Evolutionary conservation across 2,329 filamentous ascomycete genomes (phyloP).

Genomic region (Bipolaris victoriae): DNA sequence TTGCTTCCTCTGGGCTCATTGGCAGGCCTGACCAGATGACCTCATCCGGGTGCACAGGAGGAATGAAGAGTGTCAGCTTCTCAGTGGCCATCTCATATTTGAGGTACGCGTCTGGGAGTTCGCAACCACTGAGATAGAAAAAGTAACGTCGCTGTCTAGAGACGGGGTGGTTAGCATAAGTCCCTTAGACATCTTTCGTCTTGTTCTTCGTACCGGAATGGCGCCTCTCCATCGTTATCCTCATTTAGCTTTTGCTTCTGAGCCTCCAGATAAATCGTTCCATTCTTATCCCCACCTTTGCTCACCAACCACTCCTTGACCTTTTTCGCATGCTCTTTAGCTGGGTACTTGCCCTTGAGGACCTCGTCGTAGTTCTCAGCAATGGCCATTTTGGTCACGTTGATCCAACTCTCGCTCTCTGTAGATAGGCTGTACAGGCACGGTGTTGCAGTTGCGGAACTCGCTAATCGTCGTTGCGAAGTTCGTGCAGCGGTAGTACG

Average conservation of each 20-base stretch:
- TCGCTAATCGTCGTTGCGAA: not conserved
- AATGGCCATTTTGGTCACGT: slow-evolving; percentile 35
- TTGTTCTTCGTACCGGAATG: slow-evolving; percentile 68
- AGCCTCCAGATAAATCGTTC: slow-evolving; percentile 86
- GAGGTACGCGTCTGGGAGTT: slow-evolving; percentile 78
- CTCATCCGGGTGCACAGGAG: slow-evolving; percentile 82
- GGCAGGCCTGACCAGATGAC: slow-evolving; percentile 95
- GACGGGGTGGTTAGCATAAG: not conserved
- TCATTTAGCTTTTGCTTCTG: slow-evolving; percentile 82
- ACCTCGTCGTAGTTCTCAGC: slow-evolving; percentile 48
- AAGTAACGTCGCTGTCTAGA: slow-evolving; percentile 85
- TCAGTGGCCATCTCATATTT: slow-evolving; percentile 78
- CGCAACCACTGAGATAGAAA: slow-evolving; percentile 90
- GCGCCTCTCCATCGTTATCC: slow-evolving; percentile 83
- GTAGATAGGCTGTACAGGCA: slow-evolving; percentile 11
- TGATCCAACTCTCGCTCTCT: slow-evolving; percentile 14
- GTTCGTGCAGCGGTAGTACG: not conserved
- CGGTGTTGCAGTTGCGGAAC: slow-evolving; percentile 1
- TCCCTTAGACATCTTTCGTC: too few relatives aligned
- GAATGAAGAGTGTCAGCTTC: slow-evolving; percentile 86
- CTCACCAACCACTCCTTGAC: slow-evolving; percentile 80
- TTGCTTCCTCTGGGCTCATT: slow-evolving; percentile 74
- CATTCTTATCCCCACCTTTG: slow-evolving; percentile 67
- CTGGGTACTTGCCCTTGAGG: slow-evolving; percentile 71
- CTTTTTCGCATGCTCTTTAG: slow-evolving; percentile 81